Evolutionary conservation across 768 basidiomycete genomes (phyloP).

Genomic region (Nidula microcarpa): DNA sequence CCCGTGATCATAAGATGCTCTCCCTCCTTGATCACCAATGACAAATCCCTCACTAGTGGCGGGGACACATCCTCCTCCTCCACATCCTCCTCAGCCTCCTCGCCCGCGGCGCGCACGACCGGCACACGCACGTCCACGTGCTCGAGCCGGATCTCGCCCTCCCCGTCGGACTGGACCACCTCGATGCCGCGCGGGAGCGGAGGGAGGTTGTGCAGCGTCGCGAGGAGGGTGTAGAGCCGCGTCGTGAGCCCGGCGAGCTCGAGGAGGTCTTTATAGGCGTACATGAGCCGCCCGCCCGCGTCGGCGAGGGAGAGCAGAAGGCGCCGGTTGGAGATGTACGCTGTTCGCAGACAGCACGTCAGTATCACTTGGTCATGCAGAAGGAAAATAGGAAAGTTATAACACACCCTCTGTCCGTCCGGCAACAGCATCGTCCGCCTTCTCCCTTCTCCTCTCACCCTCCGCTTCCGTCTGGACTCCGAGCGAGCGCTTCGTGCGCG

Average conservation of each 20-base stretch:
- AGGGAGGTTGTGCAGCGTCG: conserved; percentile 76
- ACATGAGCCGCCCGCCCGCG: conserved; percentile 94
- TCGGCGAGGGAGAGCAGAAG: conserved; percentile 93
- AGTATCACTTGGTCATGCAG: background rate
- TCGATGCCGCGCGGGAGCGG: conserved; percentile 33
- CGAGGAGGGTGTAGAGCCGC: conserved; percentile 83
- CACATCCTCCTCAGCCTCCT: conserved; percentile 7
- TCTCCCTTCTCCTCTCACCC: background rate
- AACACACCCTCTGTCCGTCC: conserved; percentile 8
- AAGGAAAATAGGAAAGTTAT: background rate
- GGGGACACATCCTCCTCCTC: conserved; percentile 12
- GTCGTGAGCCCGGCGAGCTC: conserved; percentile 94
- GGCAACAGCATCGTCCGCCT: conserved; percentile 5
- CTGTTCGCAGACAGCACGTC: conserved; percentile 12
- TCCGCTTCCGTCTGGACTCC: conserved; percentile 18
- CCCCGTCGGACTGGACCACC: conserved; percentile 7
- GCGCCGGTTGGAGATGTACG: conserved; percentile 91
- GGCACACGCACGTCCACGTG: conserved; percentile 75
- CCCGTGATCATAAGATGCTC: conserved; percentile 95
- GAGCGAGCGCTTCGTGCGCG: conserved; percentile 41
- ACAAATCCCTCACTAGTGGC: conserved; percentile 70
- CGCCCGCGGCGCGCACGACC: conserved; percentile 3
- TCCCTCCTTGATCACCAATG: conserved; percentile 57
- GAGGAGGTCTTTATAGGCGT: conserved; percentile 92
- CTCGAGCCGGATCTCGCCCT: conserved; percentile 53